Evolutionary conservation across 768 basidiomycete species (phyloP).

Genomic region (Holtermannia corniformis): DNA sequence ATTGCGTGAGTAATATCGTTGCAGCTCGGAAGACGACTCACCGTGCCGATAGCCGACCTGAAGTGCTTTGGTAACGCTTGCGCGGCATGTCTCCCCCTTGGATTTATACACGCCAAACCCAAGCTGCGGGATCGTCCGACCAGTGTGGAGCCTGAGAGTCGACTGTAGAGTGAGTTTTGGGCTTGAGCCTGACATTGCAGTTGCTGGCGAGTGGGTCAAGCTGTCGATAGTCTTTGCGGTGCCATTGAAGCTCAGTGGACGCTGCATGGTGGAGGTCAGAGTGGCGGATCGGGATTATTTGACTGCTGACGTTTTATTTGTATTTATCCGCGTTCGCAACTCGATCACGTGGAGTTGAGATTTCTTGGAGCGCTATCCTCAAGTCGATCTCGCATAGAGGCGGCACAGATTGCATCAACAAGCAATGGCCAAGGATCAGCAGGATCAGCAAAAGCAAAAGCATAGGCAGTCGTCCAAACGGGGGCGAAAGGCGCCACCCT

Average conservation of each 20-base stretch:
- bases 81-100: slow-evolving; percentile 22
- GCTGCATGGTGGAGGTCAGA: background rate
- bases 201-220: background rate
- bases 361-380: background rate
- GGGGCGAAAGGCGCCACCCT: slow-evolving; percentile 2
- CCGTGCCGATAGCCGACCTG: slow-evolving; percentile 32
- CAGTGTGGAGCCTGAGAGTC: slow-evolving; percentile 24
- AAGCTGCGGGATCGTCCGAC: slow-evolving; percentile 32
- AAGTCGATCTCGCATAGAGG: background rate
- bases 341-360: too few species aligned
- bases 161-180: slow-evolving; percentile 6
- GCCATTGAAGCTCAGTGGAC: too few species aligned
- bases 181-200: background rate
- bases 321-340: too few species aligned
- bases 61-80: slow-evolving; percentile 23
- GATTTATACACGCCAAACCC: slow-evolving; percentile 42
- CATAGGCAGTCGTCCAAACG: slow-evolving; percentile 1
- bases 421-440: background rate
- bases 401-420: background rate
- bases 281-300: too few species aligned
- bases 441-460: background rate
- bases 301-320: too few species aligned
- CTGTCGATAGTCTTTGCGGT: too few species aligned
- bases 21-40: background rate
- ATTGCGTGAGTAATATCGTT: background rate